These are phyloP conservation scores for Pyrus bretschneideri DNA, from an alignment of 306 rosid genomes.

Conservation along the genomic window DNA sequence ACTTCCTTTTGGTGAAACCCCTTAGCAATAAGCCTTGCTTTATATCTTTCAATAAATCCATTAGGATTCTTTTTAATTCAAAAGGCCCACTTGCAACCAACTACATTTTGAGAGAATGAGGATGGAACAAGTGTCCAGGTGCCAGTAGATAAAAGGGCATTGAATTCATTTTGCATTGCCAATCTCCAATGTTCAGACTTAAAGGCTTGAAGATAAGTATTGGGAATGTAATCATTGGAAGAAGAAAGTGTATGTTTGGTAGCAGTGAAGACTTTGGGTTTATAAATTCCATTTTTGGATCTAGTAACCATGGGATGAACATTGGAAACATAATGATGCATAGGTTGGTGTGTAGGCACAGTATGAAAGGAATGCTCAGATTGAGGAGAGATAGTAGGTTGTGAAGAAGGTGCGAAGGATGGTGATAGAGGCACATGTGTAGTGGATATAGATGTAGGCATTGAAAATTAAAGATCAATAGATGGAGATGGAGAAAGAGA, in stretches of 20 bases:
- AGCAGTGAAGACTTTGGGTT: background rate
- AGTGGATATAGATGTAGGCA: background rate
- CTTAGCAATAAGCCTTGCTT: background rate
- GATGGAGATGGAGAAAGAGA: rapidly evolving
- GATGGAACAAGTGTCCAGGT: background rate
- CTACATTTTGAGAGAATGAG: background rate
- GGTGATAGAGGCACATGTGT: too few species aligned
- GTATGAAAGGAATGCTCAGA: too few species aligned
- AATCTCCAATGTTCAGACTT: background rate
- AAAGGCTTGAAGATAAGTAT: background rate
- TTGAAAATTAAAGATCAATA: too few species aligned
- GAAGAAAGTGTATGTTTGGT: background rate
- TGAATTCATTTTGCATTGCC: background rate
- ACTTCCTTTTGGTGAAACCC: background rate
- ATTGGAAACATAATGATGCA: rapidly evolving
- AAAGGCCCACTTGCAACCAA: background rate
- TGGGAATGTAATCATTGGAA: background rate
- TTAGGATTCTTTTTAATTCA: background rate
- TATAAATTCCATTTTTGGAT: background rate
- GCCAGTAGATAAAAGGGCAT: background rate
- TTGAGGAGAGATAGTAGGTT: too few species aligned
- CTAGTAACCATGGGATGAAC: background rate
- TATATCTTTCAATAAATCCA: background rate
- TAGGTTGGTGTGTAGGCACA: too few species aligned
- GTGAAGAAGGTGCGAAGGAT: too few species aligned